Evolutionary conservation across 306 rosid species (phyloP), one percentile per base, ranked within the genome.

Genomic region (Carpinus fangiana): DNA sequence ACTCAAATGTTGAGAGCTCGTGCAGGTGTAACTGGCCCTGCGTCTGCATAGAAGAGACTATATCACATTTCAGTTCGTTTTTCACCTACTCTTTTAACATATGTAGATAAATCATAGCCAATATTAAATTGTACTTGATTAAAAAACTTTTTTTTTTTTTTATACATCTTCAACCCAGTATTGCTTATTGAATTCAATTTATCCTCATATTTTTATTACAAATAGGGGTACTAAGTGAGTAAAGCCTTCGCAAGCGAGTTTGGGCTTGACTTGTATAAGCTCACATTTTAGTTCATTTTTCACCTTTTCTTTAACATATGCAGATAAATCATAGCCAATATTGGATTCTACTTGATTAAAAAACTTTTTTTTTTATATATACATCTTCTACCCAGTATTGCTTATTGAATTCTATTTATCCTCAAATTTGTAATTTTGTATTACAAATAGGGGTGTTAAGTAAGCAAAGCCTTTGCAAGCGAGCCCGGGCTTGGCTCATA

Each of bases 1-100:
- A 91, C 98, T 57, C 97, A 96, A 83, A 93, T 70, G 81, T 89
- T 96, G 85, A 80, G 92, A 87, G 89, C 66, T 72, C 97, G 99
- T 51, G 94, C 93, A 20, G 92, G 97, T 59, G 82, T 84, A 75
- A 80, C 77, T 54, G 93, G 96, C 78, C 78, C 86, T 10, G 88
- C 88, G 76, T 53, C 96, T 71, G 77, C 81, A 61, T 92, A 88
- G 82, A 71, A 69, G 73, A 50, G 46, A 26, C 36, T 60, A 69
- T n/a, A 50, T 64, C 70, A 31, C 76, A 26, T 71, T 46, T 75
- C 80, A 79, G 81, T 80, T 68, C 66, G 65, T 79, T 79, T 84
- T 34, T 77, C 51, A 55, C 68, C 53, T 72, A 70, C 81, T 53
- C 72, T 72, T 68, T 76, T 23, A 70, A 77, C 75, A 69, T 72